Evolutionary conservation across 129 eudicot genomes (phyloP).

Genomic region (Gnaphalium uliginosum): DNA sequence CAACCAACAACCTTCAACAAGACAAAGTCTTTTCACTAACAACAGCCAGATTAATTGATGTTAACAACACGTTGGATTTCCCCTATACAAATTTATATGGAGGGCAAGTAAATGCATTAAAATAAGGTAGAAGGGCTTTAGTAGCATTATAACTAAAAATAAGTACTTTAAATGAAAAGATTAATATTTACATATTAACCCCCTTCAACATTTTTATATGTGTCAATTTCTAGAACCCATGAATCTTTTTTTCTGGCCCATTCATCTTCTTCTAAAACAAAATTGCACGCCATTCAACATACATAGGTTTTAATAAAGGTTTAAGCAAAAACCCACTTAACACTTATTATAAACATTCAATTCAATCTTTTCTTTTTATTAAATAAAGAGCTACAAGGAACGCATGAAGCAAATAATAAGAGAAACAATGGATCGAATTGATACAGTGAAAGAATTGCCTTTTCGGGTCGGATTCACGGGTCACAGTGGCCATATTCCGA

Average conservation of each 20-base stretch:
- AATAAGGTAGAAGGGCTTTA: too few species aligned
- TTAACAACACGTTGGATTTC: too few species aligned
- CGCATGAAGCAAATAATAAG: background rate
- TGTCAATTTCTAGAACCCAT: too few species aligned
- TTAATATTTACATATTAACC: too few species aligned
- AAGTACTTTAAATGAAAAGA: too few species aligned
- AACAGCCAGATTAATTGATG: too few species aligned
- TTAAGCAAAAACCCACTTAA: slow-evolving; percentile 17
- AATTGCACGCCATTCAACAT: background rate
- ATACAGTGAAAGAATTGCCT: slow-evolving; percentile 54
- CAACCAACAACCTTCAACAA: too few species aligned
- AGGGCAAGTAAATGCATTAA: too few species aligned
- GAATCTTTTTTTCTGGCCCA: background rate
- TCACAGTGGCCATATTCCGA: slow-evolving; percentile 80
- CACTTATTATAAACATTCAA: background rate
- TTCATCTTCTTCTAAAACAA: background rate
- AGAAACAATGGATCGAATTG: slow-evolving; percentile 68
- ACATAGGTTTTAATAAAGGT: slow-evolving; percentile 11
- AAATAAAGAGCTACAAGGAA: background rate
- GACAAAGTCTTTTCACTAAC: too few species aligned
- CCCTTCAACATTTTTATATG: too few species aligned
- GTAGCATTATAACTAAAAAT: too few species aligned
- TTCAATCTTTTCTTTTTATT: background rate
- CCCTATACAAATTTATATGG: too few species aligned
- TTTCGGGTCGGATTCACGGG: slow-evolving; percentile 94